Percentiles rank a stretch among this genome's conserved stretches.
These are phyloP conservation scores for Diaporthe capsici DNA, from an alignment of 2,329 filamentous ascomycete genomes.

Conservation along the genomic window DNA sequence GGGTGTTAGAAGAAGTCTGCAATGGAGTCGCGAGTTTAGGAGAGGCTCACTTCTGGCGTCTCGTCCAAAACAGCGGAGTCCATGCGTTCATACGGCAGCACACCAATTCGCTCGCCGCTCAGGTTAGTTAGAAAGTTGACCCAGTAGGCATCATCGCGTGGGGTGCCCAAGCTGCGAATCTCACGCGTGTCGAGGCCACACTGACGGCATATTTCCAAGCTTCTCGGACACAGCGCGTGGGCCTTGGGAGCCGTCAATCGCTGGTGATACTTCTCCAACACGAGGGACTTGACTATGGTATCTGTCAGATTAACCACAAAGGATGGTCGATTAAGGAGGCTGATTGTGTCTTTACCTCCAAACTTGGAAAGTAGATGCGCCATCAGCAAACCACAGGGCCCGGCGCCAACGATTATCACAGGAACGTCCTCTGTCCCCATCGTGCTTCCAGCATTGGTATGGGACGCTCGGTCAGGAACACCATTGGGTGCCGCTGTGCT, in stretches of 20 bases:
- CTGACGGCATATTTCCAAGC: not conserved
- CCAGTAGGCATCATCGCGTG: not conserved
- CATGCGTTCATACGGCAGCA: not conserved
- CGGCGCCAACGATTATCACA: not conserved
- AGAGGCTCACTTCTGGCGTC: not conserved
- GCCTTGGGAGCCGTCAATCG: not conserved
- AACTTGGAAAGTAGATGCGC: not conserved
- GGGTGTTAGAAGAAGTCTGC: too few species aligned
- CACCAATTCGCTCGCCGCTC: not conserved
- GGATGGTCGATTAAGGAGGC: too few species aligned
- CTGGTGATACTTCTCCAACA: not conserved
- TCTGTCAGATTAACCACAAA: too few species aligned
- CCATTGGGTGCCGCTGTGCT: too few species aligned
- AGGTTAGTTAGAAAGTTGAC: not conserved
- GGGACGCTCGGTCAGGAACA: too few species aligned
- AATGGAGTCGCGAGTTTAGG: too few species aligned
- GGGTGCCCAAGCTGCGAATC: not conserved
- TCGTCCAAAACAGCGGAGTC: not conserved
- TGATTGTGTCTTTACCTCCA: not conserved
- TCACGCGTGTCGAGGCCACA: not conserved
- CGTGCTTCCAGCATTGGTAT: too few species aligned
- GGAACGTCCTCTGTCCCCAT: not conserved
- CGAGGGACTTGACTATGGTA: not conserved
- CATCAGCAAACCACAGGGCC: not conserved
- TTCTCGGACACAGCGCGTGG: not conserved